phyloP scores from a whole-genome alignment of 176 grass and related monocot genomes.

The Tuctoria greenei region DNA sequence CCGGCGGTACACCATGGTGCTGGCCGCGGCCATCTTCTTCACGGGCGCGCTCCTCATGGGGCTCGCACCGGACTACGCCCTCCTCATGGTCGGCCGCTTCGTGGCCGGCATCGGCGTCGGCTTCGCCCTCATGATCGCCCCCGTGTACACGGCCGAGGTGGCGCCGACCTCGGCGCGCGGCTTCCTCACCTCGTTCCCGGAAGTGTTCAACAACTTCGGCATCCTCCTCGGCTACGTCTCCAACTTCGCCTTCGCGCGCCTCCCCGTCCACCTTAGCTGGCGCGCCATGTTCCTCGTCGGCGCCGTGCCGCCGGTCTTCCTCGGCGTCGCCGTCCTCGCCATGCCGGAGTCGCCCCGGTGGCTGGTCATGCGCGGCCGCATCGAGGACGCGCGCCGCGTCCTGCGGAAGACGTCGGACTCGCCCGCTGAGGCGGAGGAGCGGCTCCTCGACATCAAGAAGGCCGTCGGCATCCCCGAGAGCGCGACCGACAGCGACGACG shows the following conservation, averaged over 20 bases:
- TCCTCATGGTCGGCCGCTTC: constrained; percentile 84
- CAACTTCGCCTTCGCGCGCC: constrained; percentile 85
- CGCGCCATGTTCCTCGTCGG: constrained; percentile 83
- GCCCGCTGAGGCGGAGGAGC: constrained; percentile 54
- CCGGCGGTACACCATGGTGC: constrained; percentile 77
- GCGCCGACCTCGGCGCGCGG: constrained; percentile 71
- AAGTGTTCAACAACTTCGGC: constrained; percentile 89
- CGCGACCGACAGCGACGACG: constrained; percentile 24
- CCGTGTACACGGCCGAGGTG: constrained; percentile 88
- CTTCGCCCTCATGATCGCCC: constrained; percentile 73
- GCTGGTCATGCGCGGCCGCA: constrained; percentile 90
- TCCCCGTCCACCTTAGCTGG: constrained; percentile 72
- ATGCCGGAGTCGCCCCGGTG: constrained; percentile 96
- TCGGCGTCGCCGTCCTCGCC: constrained; percentile 61
- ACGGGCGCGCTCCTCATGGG: constrained; percentile 74
- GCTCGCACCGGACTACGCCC: constrained; percentile 59
- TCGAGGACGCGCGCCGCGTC: constrained; percentile 61
- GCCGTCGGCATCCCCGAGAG: constrained; percentile 55
- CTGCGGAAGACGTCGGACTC: constrained; percentile 66
- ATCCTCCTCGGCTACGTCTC: constrained; percentile 86
- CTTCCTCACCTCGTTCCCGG: constrained; percentile 77
- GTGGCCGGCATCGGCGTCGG: constrained; percentile 86
- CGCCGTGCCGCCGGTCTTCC: constrained; percentile 79
- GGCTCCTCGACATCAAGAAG: constrained; percentile 67
- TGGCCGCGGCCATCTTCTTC: constrained; percentile 84